Evolutionary conservation across 306 rosid species (phyloP).

Genomic region (Begonia fuchsioides): DNA sequence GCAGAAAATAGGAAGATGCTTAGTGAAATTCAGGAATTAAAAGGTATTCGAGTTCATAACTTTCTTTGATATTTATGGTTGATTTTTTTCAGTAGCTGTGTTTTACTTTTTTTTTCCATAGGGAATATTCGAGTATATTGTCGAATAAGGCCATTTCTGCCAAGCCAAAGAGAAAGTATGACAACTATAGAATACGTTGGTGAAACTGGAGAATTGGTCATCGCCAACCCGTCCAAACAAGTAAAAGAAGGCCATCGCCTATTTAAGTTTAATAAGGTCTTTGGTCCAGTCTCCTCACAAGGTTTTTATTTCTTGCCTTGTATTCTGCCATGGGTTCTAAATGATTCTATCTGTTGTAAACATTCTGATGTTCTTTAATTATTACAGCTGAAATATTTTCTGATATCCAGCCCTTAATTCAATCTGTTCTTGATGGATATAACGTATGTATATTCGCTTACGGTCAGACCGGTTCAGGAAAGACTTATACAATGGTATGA

Average conservation of each 20-base stretch:
- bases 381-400: no score
- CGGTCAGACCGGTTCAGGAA: no score
- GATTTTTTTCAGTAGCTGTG: no score
- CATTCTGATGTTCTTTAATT: no score
- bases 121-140: constrained; percentile 86
- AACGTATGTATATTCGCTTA: no score
- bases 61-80: no score
- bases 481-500: no score
- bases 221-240: constrained; percentile 64
- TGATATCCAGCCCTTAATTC: no score
- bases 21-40: constrained; percentile 72
- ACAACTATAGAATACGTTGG: constrained; percentile 43
- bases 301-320: constrained; percentile 27
- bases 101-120: no score
- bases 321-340: no score
- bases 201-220: constrained; percentile 53
- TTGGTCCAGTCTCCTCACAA: constrained; percentile 57
- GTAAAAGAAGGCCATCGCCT: constrained; percentile 64
- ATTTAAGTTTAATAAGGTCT: constrained; percentile 77
- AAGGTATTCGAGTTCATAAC: constrained; percentile 14
- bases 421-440: no score
- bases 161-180: constrained; percentile 49
- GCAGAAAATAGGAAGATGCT: constrained; percentile 63
- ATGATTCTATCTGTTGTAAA: not conserved
- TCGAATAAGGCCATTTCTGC: constrained; percentile 63